Base-by-base conservation (phyloP, 148 eudicot genomes). In the Nepenthes gracilis region DNA sequence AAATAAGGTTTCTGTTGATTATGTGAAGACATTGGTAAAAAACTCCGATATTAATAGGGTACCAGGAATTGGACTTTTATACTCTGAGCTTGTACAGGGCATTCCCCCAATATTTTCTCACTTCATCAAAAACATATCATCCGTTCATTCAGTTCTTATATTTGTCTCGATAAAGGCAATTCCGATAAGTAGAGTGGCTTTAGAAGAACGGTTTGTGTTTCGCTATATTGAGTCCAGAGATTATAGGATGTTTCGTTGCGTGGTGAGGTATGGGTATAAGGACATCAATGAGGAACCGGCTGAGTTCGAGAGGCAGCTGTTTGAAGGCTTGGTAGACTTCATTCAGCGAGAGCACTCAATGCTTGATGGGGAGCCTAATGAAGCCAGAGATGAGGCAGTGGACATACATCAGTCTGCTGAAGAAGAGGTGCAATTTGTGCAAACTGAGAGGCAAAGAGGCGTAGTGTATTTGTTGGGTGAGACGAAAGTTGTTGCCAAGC, bases 221-320 rank as follows among this genome's bases (percentile, higher is more conserved):
- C 60, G 80, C 32, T 75, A 67, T 15, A 80, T 77, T 12, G 77
- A 72, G 60, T 82, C 84, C 0, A 70, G 49, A 43, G 74, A 60
- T 2, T 75, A 59, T 66, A 48, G 57, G 12, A 74, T 83, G 57
- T 83, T 77, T 36, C 72, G 85, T 9, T 83, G 88, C 47, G 67
- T 77, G 10, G 82, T 72, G 11, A 75, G 84, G 38, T 83, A 77
- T 38, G 88, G 85, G 2, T 83, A 83, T 64, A 80, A 77, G 4
- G 88, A 83, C 33, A 52, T 49, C 4, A 67, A 67, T 1, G 75
- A 75, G 49, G 78, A 80, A 35, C 69, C 72, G 2, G 33, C 48
- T 4, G 78, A 64, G 38, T 83, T 83, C 61, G 85, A 83, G 13
- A 57, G 45, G 15, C 57, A 48, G 35, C 49, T 83, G 48, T 59